A percentile compares a stretch with the other conserved stretches of the same genome.
Conservation (phyloP, 495 filamentous ascomycete species). For the Hypoxylon trugodes region DNA sequence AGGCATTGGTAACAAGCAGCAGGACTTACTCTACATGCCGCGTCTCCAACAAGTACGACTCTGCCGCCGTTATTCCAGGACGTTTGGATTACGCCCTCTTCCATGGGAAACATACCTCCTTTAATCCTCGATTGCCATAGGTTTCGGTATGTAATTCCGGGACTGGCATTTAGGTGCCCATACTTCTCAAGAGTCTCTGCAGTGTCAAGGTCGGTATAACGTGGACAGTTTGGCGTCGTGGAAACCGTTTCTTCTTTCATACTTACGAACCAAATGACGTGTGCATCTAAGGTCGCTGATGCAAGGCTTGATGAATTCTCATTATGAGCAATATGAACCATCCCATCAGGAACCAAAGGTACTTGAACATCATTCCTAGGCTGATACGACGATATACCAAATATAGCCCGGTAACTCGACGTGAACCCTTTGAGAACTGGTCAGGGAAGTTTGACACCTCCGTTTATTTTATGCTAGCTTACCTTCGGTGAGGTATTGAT, state of each 20-base stretch:
- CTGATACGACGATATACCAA: conserved; percentile 35
- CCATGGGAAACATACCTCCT: conserved; percentile 36
- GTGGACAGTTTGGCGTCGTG: conserved; percentile 21
- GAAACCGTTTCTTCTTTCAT: conserved; percentile 31
- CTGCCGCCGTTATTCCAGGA: conserved; percentile 39
- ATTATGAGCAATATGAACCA: conserved; percentile 32
- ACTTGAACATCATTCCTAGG: not conserved
- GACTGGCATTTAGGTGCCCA: conserved; percentile 14
- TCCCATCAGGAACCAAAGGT: conserved; percentile 17
- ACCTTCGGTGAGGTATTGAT: not conserved
- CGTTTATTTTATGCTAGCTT: not conserved
- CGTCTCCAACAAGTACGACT: conserved; percentile 39
- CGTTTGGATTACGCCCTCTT: conserved; percentile 36
- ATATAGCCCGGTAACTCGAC: conserved; percentile 30
- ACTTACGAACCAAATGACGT: conserved; percentile 45
- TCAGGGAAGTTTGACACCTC: not conserved
- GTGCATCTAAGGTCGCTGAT: conserved; percentile 13
- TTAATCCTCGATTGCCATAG: conserved; percentile 31
- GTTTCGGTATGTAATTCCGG: conserved; percentile 38
- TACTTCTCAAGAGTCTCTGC: conserved; percentile 33
- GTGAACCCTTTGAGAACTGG: conserved; percentile 14
- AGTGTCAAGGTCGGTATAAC: conserved; percentile 26
- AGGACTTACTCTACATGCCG: conserved; percentile 26
- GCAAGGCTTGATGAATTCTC: conserved; percentile 26
- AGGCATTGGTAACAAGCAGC: no score